phyloP scores from a whole-genome alignment of 2,329 filamentous ascomycete species.

The Aspergillus japonicus region DNA sequence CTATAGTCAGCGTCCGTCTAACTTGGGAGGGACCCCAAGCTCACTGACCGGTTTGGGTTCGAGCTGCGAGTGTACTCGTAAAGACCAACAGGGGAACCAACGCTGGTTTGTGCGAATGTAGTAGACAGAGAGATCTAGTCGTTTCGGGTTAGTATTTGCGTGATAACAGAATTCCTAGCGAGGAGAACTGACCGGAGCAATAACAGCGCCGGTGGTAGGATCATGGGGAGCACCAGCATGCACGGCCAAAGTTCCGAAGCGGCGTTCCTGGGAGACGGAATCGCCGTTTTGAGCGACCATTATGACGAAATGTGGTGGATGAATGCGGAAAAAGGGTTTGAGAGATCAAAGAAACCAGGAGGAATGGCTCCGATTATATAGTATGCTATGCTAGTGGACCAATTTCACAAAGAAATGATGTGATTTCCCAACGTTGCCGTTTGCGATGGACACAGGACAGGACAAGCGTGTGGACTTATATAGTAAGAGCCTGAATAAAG shows the following conservation, averaged over 20 bases:
- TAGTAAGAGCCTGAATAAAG: neutral
- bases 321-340: neutral
- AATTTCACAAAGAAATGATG: neutral
- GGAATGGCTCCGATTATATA: neutral
- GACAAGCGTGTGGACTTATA: neutral
- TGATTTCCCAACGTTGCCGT: neutral
- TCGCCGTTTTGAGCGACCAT: conserved; percentile 40
- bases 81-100: conserved; percentile 80
- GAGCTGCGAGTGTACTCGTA: conserved; percentile 94
- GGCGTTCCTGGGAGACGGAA: conserved; percentile 66
- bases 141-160: conserved; percentile 1
- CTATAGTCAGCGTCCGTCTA: conserved; percentile 9
- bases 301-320: conserved; percentile 12
- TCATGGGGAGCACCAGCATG: conserved; percentile 92
- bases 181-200: conserved; percentile 64
- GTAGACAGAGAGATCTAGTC: conserved; percentile 84
- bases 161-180: neutral
- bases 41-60: conserved; percentile 75
- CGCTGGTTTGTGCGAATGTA: conserved; percentile 87
- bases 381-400: neutral
- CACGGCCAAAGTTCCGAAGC: conserved; percentile 90
- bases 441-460: neutral
- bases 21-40: neutral
- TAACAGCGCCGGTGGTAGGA: conserved; percentile 88
- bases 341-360: conserved; percentile 8